Conservation (phyloP, 208 protist species). For the Leishmania arabica region DNA sequence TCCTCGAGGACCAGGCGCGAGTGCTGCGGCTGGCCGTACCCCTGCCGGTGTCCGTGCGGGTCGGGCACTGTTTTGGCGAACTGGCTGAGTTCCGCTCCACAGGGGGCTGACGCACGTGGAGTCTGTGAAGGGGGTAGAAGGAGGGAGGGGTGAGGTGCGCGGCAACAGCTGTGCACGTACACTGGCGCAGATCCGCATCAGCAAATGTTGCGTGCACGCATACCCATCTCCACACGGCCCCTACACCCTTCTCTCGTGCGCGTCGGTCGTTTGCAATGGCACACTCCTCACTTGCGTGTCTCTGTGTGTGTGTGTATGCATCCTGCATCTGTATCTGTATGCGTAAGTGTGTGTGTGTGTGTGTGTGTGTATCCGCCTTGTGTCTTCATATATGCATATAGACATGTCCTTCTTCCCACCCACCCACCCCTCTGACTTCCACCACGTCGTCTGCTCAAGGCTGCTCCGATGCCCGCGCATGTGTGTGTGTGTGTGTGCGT, state of each 20-base stretch:
- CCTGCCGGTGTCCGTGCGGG: constrained; percentile 60
- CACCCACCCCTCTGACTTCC: background rate
- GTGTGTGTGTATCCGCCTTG: background rate
- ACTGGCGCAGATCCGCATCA: background rate
- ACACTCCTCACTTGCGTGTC: background rate
- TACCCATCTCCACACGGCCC: background rate
- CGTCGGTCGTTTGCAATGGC: background rate
- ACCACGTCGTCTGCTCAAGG: background rate
- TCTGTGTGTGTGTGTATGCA: background rate
- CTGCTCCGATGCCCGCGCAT: background rate
- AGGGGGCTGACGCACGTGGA: background rate
- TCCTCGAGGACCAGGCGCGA: constrained; percentile 51
- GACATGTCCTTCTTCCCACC: background rate
- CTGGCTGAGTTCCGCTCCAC: constrained; percentile 23
- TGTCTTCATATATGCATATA: background rate
- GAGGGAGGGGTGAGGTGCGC: background rate
- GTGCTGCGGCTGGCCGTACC: constrained; percentile 50
- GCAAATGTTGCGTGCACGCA: background rate
- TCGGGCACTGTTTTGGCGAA: constrained; percentile 54
- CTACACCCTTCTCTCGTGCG: background rate
- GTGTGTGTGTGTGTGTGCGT: background rate
- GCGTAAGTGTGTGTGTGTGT: background rate
- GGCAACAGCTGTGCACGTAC: background rate
- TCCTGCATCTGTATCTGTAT: background rate
- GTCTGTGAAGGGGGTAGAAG: background rate